Percentiles rank a stretch among this genome's conserved stretches.
Conservation (phyloP, 495 filamentous ascomycete genomes). For the Hypoxylon lienhwacheense region DNA sequence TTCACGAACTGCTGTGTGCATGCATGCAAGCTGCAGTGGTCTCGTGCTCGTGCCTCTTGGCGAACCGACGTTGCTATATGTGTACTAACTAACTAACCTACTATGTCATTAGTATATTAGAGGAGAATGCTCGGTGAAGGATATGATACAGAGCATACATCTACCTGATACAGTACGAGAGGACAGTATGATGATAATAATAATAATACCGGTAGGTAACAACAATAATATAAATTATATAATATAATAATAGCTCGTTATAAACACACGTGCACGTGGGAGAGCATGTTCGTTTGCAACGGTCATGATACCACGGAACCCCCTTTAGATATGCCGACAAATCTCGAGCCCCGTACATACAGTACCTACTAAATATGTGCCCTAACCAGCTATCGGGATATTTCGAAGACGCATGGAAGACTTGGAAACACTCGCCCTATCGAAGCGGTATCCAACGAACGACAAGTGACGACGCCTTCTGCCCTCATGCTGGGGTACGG, state of each 20-base stretch:
- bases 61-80: conserved; percentile 14
- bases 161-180: conserved; percentile 5
- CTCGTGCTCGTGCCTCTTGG: conserved; percentile 33
- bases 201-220: neutral
- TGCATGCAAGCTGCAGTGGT: conserved; percentile 33
- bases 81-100: no score
- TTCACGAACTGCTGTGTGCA: conserved; percentile 12
- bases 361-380: neutral
- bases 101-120: no score
- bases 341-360: neutral
- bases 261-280: conserved; percentile 25
- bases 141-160: conserved; percentile 5
- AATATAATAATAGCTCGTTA: conserved; percentile 11
- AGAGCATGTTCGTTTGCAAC: conserved; percentile 13
- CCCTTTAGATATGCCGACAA: conserved; percentile 1
- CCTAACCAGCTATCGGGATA: conserved; percentile 13
- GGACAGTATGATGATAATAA: neutral
- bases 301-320: neutral
- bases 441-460: conserved; percentile 5
- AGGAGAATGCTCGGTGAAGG: no score
- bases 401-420: conserved; percentile 36
- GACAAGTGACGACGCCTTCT: conserved; percentile 2
- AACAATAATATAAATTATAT: conserved; percentile 1
- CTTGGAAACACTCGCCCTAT: conserved; percentile 19
- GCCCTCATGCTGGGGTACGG: conserved; percentile 1